Evolutionary conservation across 1,284 basidiomycete genomes (phyloP), one percentile per base, ranked within the genome.

Genomic region (Pyrrhoderma noxium): DNA sequence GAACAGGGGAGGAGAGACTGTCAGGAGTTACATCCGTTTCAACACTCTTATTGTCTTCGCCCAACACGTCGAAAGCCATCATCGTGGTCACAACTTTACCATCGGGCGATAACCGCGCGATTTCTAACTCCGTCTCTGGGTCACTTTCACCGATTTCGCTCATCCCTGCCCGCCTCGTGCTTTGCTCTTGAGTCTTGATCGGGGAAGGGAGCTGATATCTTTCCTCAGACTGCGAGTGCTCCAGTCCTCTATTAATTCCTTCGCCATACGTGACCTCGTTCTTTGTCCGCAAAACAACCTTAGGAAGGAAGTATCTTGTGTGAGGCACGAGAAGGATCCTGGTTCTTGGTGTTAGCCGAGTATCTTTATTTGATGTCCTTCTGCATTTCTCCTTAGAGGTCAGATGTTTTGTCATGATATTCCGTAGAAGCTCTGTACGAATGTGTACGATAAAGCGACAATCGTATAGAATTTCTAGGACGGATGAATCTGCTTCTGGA

Each of bases 401-500:
- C 27, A 31, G 27, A 5, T 31, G 27, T 5, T 31, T 11, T 11
- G 11, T 5, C 18, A 34, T 16, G 16, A 37, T 36, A 41, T 45
- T 40, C 8, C 9, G 14, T 22, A 51, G 34, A 36, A 40, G 27
- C 13, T 23, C 19, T 14, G 46, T 27, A 11, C 36, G 36, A 52
- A 61, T 55, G 4, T 45, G 41, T 8, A 61, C 21, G 36, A 55
- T 27, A 45, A 60, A 61, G n/a, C 60, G 57, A 45, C 51, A 53
- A 49, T 61, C 60, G 36, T 54, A 61, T 9, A 61, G 47, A 13
- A 59, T 19, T 21, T 57, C 49, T 31, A 31, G 7, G 16, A 49
- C 34, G 13, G 38, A 42, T 18, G 19, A 40, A 23, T 41, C 41
- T 16, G 23, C 31, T 31, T 31, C 27, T 31, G 27, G 27, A 31